A percentile compares a stretch with the other conserved stretches of the same genome.
Evolutionary conservation across 495 filamentous ascomycete genomes (phyloP).

Genomic region (Emericellopsis terricola): DNA sequence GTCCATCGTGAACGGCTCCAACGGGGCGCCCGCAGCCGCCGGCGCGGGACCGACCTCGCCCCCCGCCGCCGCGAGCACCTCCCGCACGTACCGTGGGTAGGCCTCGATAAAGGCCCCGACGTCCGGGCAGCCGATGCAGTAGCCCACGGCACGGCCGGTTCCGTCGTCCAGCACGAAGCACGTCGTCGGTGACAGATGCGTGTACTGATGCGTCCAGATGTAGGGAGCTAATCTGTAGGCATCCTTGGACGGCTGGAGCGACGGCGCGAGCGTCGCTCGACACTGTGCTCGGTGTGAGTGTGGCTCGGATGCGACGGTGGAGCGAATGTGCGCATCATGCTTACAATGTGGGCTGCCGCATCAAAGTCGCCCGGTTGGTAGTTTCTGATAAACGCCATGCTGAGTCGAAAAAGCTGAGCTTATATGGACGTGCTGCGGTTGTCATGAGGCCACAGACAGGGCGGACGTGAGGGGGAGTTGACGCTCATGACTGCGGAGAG

Average conservation of each 20-base stretch:
- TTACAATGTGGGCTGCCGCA: slow-evolving; percentile 8
- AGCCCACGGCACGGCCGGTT: slow-evolving; percentile 17
- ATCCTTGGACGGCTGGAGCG: slow-evolving; percentile 8
- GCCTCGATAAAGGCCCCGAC: slow-evolving; percentile 10
- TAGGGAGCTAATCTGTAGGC: slow-evolving; percentile 17
- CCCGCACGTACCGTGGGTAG: slow-evolving; percentile 13
- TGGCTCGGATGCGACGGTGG: no score
- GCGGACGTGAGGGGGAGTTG: no score
- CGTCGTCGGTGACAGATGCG: slow-evolving; percentile 14
- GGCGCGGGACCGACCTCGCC: slow-evolving; percentile 7
- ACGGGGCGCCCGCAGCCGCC: slow-evolving; percentile 8
- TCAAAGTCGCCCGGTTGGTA: slow-evolving; percentile 9
- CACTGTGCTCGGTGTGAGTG: slow-evolving; percentile 18
- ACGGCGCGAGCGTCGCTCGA: slow-evolving; percentile 19
- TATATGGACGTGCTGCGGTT: no score
- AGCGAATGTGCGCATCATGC: no score
- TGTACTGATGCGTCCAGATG: slow-evolving; percentile 26
- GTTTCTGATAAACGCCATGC: slow-evolving; percentile 8
- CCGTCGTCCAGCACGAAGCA: slow-evolving; percentile 25
- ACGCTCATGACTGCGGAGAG: no score
- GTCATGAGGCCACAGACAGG: no score
- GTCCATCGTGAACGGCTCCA: slow-evolving; percentile 7
- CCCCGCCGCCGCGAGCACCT: slow-evolving; percentile 8
- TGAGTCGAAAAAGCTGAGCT: no score
- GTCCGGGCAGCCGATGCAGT: slow-evolving; percentile 20